Conservation (phyloP, 192 early-diverging fungal genomes). For the Phycomyces nitens region DNA sequence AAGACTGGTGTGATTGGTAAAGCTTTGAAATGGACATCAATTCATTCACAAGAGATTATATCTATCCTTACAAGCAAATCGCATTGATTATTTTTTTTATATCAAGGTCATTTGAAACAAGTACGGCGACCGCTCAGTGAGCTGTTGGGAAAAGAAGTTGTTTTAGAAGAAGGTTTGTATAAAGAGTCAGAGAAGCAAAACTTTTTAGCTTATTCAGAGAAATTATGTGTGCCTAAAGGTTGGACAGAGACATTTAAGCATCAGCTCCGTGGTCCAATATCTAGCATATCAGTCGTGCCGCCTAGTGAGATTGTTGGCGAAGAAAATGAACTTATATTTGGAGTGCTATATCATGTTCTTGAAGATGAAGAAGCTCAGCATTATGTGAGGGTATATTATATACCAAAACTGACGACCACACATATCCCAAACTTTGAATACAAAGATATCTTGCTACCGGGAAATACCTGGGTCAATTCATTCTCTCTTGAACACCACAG, state of each 20-base stretch:
- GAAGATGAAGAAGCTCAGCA: constrained; percentile 25
- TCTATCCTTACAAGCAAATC: neutral
- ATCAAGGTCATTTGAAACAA: constrained; percentile 7
- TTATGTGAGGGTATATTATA: constrained; percentile 24
- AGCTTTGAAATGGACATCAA: neutral
- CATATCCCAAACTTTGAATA: constrained; percentile 8
- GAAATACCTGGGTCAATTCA: constrained; percentile 18
- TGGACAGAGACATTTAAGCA: constrained; percentile 25
- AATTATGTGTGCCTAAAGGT: neutral
- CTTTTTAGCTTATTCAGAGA: neutral
- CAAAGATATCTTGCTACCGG: constrained; percentile 32
- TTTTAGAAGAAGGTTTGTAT: constrained; percentile 4
- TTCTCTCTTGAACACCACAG: constrained; percentile 25
- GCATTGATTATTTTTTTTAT: neutral
- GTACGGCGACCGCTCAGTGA: neutral
- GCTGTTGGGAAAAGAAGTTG: neutral
- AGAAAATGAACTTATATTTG: constrained; percentile 12
- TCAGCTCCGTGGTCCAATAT: constrained; percentile 23
- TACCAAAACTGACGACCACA: neutral
- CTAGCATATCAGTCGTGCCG: constrained; percentile 7
- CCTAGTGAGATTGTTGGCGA: neutral
- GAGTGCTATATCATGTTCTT: constrained; percentile 26
- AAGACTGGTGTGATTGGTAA: constrained; percentile 16
- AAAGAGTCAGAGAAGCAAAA: neutral
- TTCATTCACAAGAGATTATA: neutral